Conservation (phyloP, 2,329 filamentous ascomycete species). For the Pyricularia grisea region DNA sequence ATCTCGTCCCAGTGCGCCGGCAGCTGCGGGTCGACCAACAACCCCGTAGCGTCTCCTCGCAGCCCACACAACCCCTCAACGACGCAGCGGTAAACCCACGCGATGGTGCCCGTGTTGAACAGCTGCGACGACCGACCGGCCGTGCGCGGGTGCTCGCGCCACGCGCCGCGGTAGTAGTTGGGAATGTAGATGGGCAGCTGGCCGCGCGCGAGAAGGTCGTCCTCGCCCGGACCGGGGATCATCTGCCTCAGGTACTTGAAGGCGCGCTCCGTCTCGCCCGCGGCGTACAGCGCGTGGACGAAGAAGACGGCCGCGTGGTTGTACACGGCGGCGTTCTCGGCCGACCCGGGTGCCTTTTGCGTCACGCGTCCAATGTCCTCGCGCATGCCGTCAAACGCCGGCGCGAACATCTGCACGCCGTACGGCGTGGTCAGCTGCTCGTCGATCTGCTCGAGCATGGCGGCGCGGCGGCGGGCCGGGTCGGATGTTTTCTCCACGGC, state of each 20-base stretch:
- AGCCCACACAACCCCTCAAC: slow-evolving; percentile 46
- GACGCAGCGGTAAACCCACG: slow-evolving; percentile 46
- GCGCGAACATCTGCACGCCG: slow-evolving; percentile 45
- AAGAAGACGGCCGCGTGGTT: slow-evolving; percentile 49
- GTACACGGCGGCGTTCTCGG: slow-evolving; percentile 49
- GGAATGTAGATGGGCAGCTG: slow-evolving; percentile 49
- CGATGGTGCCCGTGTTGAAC: slow-evolving; percentile 49
- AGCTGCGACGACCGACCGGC: slow-evolving; percentile 46
- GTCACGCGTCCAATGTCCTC: slow-evolving; percentile 50
- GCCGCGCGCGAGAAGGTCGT: slow-evolving; percentile 41
- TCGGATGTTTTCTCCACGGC: slow-evolving; percentile 25
- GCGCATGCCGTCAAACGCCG: slow-evolving; percentile 43
- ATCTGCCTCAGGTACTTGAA: slow-evolving; percentile 41
- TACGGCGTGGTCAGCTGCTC: slow-evolving; percentile 42
- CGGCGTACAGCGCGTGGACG: slow-evolving; percentile 40
- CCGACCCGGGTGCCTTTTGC: slow-evolving; percentile 47
- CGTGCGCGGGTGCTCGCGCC: slow-evolving; percentile 35
- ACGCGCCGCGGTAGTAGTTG: slow-evolving; percentile 48
- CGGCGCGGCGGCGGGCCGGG: slow-evolving; percentile 25
- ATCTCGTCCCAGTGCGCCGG: slow-evolving; percentile 39
- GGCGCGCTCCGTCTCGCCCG: slow-evolving; percentile 26
- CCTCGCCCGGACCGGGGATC: slow-evolving; percentile 40
- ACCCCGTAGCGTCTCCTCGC: slow-evolving; percentile 30
- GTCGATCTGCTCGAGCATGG: slow-evolving; percentile 38
- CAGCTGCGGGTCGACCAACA: slow-evolving; percentile 38